phyloP scores from a whole-genome alignment of 345 rosid species.

The Trapa incisa region DNA sequence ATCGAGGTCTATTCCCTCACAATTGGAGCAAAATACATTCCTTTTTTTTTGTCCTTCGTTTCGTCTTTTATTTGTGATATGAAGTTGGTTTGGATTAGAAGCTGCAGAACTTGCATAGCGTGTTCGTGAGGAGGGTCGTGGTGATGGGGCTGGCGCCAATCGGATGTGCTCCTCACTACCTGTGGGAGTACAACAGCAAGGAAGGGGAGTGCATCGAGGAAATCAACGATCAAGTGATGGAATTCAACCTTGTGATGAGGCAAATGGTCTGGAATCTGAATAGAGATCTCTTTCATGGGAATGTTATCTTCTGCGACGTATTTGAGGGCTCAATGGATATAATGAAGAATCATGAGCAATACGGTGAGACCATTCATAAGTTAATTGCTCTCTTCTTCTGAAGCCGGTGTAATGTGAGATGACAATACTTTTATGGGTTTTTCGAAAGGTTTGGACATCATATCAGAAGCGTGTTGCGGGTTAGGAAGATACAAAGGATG shows the following conservation, averaged over 20 bases:
- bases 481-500: slow-evolving; percentile 71
- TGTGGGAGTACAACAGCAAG: slow-evolving; percentile 59
- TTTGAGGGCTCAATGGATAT: slow-evolving; percentile 78
- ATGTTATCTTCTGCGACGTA: slow-evolving; percentile 67
- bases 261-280: slow-evolving; percentile 46
- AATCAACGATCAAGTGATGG: slow-evolving; percentile 61
- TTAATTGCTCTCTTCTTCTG: not conserved
- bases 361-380: slow-evolving; percentile 29
- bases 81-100: not conserved
- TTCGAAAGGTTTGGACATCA: slow-evolving; percentile 55
- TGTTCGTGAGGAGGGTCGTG: slow-evolving; percentile 53
- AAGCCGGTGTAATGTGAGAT: not conserved
- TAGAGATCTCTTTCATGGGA: slow-evolving; percentile 38
- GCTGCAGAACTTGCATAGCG: slow-evolving; percentile 53
- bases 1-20: slow-evolving; percentile 35
- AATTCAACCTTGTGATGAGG: slow-evolving; percentile 74
- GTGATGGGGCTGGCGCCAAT: slow-evolving; percentile 85
- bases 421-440: not conserved
- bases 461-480: slow-evolving; percentile 80
- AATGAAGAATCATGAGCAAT: slow-evolving; percentile 42
- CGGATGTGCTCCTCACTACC: slow-evolving; percentile 81
- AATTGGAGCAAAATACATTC: not conserved
- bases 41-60: too few species aligned
- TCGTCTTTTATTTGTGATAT: too few species aligned
- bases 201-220: slow-evolving; percentile 64